A percentile compares a stretch with the other conserved stretches of the same genome.
Conservation (phyloP, 2,329 filamentous ascomycete species). For the Simplicillium aogashimaense region DNA sequence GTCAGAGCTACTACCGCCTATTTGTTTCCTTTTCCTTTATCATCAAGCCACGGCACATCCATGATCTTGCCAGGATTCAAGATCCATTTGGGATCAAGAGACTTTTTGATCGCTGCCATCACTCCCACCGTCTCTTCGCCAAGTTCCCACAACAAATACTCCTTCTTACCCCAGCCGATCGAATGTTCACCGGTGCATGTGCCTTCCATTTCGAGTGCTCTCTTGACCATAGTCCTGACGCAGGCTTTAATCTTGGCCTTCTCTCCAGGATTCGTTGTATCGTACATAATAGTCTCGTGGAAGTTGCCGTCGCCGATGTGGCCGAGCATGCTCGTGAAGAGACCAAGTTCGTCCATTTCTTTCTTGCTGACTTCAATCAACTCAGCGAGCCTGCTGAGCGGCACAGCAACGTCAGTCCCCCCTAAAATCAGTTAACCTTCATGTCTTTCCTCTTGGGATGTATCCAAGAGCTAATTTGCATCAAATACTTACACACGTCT, state of each 20-base stretch:
- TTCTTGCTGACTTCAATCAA: conserved; percentile 78
- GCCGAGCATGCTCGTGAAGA: conserved; percentile 81
- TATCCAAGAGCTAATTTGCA: neutral
- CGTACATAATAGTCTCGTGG: conserved; percentile 86
- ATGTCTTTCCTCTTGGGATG: conserved; percentile 1
- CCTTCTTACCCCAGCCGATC: conserved; percentile 79
- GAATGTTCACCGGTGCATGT: conserved; percentile 87
- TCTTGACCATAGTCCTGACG: conserved; percentile 81
- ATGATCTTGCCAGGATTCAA: conserved; percentile 93
- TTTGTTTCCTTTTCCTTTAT: conserved; percentile 9
- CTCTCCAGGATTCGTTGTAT: conserved; percentile 59
- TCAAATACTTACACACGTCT: conserved; percentile 55
- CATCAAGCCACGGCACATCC: conserved; percentile 42
- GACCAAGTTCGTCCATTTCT: conserved; percentile 74
- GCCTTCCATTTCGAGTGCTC: conserved; percentile 89
- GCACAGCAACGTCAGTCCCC: conserved; percentile 79
- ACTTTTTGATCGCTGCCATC: conserved; percentile 76
- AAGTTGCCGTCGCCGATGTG: conserved; percentile 95
- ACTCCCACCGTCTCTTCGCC: conserved; percentile 71
- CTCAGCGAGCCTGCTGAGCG: conserved; percentile 63
- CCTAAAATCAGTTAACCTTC: conserved; percentile 24
- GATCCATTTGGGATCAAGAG: conserved; percentile 77
- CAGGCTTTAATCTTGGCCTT: conserved; percentile 67
- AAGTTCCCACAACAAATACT: conserved; percentile 67
- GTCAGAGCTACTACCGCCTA: conserved; percentile 1